Base-by-base conservation (phyloP, 1,284 basidiomycete species). In the Papiliotrema fonsecae region DNA sequence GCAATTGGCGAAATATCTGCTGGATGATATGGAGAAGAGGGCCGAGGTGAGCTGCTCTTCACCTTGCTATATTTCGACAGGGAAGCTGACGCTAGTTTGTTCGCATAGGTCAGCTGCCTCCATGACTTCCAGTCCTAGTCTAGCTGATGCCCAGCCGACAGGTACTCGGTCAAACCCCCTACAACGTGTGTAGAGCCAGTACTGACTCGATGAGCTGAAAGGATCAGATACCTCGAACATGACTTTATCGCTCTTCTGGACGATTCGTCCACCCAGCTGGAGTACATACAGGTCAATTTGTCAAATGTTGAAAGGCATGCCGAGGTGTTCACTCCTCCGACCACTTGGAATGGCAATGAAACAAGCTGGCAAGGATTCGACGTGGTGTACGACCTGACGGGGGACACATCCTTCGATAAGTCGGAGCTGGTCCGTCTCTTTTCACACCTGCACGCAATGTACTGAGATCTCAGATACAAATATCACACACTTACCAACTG, bases 251-350 rank as follows among this genome's bases (percentile, higher is more conserved):
- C 82, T 42, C 75, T 88, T 22, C 77, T 92, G 7, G 72, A 56
- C 27, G 48, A 47, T 3, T 47, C 55, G 0, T 37, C 32, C n/a
- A 50, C 46, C 18, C 43, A 35, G 26, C 38, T 65, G 76, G 57
- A 84, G 82, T 92, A 93, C 67, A 81, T 80, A 45, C 89, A 93
- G 68, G 81, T 81, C 30, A 93, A 93, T 67, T 75, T 93, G 42
- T 84, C 83, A 21, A 79, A 86, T 47, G 50, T 42, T 14, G 55
- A 56, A 18, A 51, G 59, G 32, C 64, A 70, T 45, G 42, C 44
- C 7, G 65, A 65, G 35, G 42, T 69, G n/a, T 68, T 74, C 47
- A 61, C 53, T 11, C 63, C 62, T 1, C 68, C 67, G 1, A 34
- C 45, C 6, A 50, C 51, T 34, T 59, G 55, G 56, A 49, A 52